Conservation (phyloP, 1,284 basidiomycete genomes). For the Ceratobasidium sp. region DNA sequence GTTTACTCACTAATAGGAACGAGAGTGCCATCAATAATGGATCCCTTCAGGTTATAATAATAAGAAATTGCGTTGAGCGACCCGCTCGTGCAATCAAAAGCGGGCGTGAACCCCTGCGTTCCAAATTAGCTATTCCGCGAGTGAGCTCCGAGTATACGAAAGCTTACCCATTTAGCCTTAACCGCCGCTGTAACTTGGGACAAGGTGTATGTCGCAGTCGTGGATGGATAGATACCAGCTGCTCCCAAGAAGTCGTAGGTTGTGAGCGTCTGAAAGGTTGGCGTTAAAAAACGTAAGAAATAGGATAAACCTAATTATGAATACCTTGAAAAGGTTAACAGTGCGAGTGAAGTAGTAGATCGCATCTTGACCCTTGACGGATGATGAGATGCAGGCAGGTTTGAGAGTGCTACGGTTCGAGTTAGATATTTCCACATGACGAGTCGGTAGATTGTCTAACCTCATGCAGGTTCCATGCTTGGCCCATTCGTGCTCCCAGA, state of each 20-base stretch:
- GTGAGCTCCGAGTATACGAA: conserved; percentile 47
- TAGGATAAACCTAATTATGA: background rate
- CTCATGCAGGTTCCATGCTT: conserved; percentile 81
- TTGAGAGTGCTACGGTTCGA: conserved; percentile 68
- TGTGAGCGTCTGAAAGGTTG: conserved; percentile 66
- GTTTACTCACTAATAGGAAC: conserved; percentile 67
- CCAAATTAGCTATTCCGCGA: conserved; percentile 33
- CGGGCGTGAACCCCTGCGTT: conserved; percentile 65
- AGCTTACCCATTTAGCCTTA: conserved; percentile 64
- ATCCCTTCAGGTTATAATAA: conserved; percentile 76
- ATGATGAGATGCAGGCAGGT: conserved; percentile 51
- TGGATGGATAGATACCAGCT: conserved; percentile 78
- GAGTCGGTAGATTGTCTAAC: conserved; percentile 53
- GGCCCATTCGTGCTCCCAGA: conserved; percentile 66
- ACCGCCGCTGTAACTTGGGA: conserved; percentile 70
- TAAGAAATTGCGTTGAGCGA: conserved; percentile 69
- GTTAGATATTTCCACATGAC: conserved; percentile 38
- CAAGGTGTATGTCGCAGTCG: conserved; percentile 67
- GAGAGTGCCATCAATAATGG: conserved; percentile 74
- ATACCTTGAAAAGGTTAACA: conserved; percentile 73
- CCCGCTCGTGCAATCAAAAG: conserved; percentile 67
- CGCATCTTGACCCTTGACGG: conserved; percentile 38
- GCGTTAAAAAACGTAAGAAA: conserved; percentile 2
- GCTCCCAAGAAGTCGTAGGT: conserved; percentile 78
- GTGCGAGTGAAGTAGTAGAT: conserved; percentile 75